These are phyloP conservation scores for Amphicarpaea edgeworthii DNA, from an alignment of 306 rosid genomes.

Conservation along the genomic window DNA sequence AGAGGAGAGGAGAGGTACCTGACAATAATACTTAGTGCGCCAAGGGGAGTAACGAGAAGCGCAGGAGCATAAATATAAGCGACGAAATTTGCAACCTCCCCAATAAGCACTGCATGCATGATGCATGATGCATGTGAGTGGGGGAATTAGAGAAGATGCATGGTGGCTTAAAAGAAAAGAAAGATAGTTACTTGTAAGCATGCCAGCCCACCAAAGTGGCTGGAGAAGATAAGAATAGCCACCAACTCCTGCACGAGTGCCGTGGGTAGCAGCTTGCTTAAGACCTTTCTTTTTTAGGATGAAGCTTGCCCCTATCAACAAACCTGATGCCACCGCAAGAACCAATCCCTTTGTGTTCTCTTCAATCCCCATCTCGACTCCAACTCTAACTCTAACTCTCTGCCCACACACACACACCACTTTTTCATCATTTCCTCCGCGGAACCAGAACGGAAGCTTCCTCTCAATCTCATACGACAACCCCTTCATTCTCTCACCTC, in stretches of 20 bases:
- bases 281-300: constrained; percentile 11
- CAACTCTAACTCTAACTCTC: neutral
- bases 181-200: neutral
- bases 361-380: neutral
- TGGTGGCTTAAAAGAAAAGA: neutral
- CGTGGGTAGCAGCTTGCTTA: neutral
- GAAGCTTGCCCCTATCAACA: neutral
- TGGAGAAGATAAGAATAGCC: neutral
- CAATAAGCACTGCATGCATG: constrained; percentile 18
- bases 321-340: constrained; percentile 9
- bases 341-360: constrained; percentile 15
- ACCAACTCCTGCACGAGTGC: constrained; percentile 4
- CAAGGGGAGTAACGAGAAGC: constrained; percentile 16
- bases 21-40: constrained; percentile 20
- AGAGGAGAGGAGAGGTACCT: too few relatives aligned
- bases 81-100: constrained; percentile 12
- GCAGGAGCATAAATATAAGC: constrained; percentile 20
- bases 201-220: constrained; percentile 28
- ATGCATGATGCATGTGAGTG: too few relatives aligned
- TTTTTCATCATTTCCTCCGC: neutral
- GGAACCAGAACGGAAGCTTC: too few relatives aligned
- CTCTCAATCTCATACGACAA: neutral
- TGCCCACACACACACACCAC: neutral
- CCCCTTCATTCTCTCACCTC: neutral
- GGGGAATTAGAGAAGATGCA: neutral